phyloP scores from a whole-genome alignment of 176 grass and related monocot genomes.

The Tillandsia fasciculata region DNA sequence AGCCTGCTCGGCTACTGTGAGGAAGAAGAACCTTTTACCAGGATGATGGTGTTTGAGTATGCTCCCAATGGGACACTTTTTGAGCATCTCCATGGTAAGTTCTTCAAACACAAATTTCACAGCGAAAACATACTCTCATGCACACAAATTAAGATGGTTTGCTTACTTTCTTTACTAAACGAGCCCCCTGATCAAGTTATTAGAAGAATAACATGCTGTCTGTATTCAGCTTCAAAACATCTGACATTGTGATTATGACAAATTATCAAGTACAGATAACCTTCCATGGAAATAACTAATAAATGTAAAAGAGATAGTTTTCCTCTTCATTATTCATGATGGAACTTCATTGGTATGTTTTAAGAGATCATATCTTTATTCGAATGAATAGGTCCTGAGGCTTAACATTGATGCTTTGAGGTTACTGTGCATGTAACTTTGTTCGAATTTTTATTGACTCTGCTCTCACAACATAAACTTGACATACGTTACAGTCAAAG shows the following conservation, averaged over 20 bases:
- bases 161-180: not conserved
- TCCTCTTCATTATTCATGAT: no score
- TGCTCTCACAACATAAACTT: not conserved
- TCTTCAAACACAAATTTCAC: not conserved
- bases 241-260: constrained; percentile 11
- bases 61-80: constrained; percentile 85
- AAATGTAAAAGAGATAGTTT: no score
- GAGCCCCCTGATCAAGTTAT: not conserved
- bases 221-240: not conserved
- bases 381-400: no score
- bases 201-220: not conserved
- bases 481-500: constrained; percentile 38
- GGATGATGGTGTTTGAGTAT: constrained; percentile 94
- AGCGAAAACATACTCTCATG: not conserved
- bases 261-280: no score
- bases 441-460: not conserved
- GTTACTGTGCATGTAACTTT: not conserved
- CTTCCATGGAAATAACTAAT: no score
- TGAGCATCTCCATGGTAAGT: constrained; percentile 81
- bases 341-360: no score
- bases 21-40: constrained; percentile 68
- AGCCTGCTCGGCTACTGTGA: constrained; percentile 86
- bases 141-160: not conserved
- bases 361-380: no score
- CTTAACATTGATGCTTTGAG: not conserved